A percentile compares a stretch with the other conserved stretches of the same genome.
These are phyloP conservation scores for Populus hybrid DNA, from an alignment of 441 rosid genomes.

Conservation along the genomic window DNA sequence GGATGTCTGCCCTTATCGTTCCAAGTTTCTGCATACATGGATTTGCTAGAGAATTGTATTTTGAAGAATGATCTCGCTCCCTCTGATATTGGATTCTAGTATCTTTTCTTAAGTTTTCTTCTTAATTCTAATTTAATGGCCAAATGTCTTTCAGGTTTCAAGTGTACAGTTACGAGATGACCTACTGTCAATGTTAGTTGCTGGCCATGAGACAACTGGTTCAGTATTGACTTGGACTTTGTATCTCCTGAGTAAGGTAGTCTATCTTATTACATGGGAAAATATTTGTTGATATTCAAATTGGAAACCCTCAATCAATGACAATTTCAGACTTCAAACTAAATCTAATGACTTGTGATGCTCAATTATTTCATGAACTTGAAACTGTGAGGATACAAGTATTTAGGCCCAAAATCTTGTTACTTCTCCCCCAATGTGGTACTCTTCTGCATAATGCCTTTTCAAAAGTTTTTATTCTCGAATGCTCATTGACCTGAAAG, in stretches of 20 bases:
- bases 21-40: background rate
- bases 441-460: background rate
- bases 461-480: background rate
- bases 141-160: conserved; percentile 51
- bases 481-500: background rate
- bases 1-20: background rate
- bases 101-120: background rate
- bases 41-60: background rate
- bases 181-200: conserved; percentile 90
- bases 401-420: background rate
- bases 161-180: conserved; percentile 83
- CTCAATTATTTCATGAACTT: background rate
- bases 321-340: background rate
- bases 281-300: background rate
- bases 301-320: background rate
- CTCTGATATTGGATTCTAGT: background rate
- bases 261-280: background rate
- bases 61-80: background rate
- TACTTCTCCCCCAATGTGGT: background rate
- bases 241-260: conserved; percentile 94
- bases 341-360: background rate
- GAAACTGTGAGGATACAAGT: background rate
- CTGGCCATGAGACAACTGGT: conserved; percentile 96
- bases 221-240: conserved; percentile 93
- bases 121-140: conserved; percentile 9